These are phyloP conservation scores for Haplographium delicatum DNA, from an alignment of 495 filamentous ascomycete genomes.

Conservation along the genomic window DNA sequence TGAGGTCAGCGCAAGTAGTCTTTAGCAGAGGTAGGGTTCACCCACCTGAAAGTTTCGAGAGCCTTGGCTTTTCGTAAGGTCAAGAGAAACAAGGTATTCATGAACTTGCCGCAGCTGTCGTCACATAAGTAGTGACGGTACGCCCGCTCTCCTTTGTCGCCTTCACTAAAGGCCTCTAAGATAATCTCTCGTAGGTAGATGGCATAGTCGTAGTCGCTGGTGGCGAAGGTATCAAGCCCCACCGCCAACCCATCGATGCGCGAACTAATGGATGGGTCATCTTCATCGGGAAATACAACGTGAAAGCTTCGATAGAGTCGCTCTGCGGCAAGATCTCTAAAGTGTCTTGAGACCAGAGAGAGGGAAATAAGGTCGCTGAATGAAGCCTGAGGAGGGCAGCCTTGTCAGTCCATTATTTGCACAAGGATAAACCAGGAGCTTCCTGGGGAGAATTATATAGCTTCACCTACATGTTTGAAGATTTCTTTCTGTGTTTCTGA, in stretches of 20 bases:
- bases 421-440: background rate
- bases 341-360: conserved; percentile 49
- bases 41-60: conserved; percentile 53
- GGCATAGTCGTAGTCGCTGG: conserved; percentile 57
- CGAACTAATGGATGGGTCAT: conserved; percentile 39
- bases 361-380: conserved; percentile 46
- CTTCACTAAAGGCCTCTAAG: conserved; percentile 42
- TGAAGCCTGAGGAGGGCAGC: conserved; percentile 27
- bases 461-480: conserved; percentile 37
- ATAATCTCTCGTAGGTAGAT: conserved; percentile 45
- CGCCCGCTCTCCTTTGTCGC: conserved; percentile 37
- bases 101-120: conserved; percentile 51
- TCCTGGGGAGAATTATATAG: background rate
- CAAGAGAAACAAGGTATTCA: conserved; percentile 55
- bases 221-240: conserved; percentile 53
- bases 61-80: conserved; percentile 45
- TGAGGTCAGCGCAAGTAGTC: conserved; percentile 4
- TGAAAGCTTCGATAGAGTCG: conserved; percentile 54
- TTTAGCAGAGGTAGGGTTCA: background rate
- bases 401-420: background rate
- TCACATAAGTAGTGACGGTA: conserved; percentile 43
- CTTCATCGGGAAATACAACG: conserved; percentile 52
- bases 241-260: conserved; percentile 47
- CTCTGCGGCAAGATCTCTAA: conserved; percentile 48
- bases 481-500: conserved; percentile 47